Percentiles rank a stretch among this genome's conserved stretches.
phyloP scores from a whole-genome alignment of 305 asterid genomes.

The Plantago coronopus region DNA sequence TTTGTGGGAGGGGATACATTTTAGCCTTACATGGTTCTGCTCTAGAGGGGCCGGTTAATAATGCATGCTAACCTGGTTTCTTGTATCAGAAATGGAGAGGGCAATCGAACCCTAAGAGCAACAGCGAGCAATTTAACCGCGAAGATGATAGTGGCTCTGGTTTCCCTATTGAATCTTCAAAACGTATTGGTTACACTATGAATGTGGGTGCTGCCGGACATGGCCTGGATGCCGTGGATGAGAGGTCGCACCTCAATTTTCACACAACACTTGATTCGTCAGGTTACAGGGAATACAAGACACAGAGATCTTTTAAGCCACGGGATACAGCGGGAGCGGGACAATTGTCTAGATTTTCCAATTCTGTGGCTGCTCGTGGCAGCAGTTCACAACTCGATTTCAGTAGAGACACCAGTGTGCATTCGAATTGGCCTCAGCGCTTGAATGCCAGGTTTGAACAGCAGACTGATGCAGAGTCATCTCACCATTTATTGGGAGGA shows the following conservation, averaged over 20 bases:
- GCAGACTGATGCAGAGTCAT: slow-evolving; percentile 42
- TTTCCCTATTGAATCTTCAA: slow-evolving; percentile 38
- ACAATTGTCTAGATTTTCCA: slow-evolving; percentile 49
- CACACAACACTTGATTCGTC: slow-evolving; percentile 21
- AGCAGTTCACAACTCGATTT: slow-evolving; percentile 44
- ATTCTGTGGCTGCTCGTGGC: slow-evolving; percentile 45
- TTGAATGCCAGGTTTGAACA: slow-evolving; percentile 33
- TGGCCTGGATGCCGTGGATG: slow-evolving; percentile 23
- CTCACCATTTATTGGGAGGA: slow-evolving; percentile 43
- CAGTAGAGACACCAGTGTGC: slow-evolving; percentile 32
- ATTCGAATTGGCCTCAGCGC: slow-evolving; percentile 37
- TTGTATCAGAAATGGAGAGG: slow-evolving; percentile 39
- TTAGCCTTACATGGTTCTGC: neutral
- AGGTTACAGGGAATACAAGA: slow-evolving; percentile 33
- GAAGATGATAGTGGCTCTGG: slow-evolving; percentile 43
- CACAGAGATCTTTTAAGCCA: slow-evolving; percentile 35
- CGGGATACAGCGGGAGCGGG: slow-evolving; percentile 39
- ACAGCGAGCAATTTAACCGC: slow-evolving; percentile 42
- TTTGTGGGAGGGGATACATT: no score
- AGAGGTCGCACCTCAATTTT: slow-evolving; percentile 20
- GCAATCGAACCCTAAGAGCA: slow-evolving; percentile 39
- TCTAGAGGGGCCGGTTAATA: neutral
- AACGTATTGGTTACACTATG: slow-evolving; percentile 28
- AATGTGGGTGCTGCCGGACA: slow-evolving; percentile 27
- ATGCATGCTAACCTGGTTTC: neutral